Evolutionary conservation across 352 stramenopile genomes (phyloP).

Genomic region (Phytophthora parvispora): DNA sequence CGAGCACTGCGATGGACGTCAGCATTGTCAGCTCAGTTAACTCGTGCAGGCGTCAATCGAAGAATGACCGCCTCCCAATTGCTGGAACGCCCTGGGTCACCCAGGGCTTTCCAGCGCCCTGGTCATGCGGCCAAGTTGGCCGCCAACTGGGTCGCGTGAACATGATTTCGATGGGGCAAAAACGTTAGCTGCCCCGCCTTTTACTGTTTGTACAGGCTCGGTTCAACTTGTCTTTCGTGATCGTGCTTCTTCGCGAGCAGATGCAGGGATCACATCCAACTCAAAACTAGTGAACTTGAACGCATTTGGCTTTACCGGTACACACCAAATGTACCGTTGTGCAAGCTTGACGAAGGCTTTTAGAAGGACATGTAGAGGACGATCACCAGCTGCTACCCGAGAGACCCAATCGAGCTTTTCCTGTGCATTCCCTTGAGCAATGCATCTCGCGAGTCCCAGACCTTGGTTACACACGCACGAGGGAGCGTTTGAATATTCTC

Average conservation of each 20-base stretch:
- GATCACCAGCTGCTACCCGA: neutral
- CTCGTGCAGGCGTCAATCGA: constrained; percentile 10
- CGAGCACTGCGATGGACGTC: constrained; percentile 13
- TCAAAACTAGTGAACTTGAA: neutral
- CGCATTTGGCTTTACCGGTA: neutral
- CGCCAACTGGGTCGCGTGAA: too few relatives aligned
- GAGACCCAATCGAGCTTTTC: neutral
- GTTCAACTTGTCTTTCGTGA: neutral
- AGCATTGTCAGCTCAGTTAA: constrained; percentile 8
- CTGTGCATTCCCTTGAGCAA: too few relatives aligned
- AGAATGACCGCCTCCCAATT: too few relatives aligned
- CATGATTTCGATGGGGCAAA: constrained; percentile 10
- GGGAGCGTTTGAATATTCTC: too few relatives aligned
- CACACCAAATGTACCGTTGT: too few relatives aligned
- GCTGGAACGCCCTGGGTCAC: neutral
- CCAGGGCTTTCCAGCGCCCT: too few relatives aligned
- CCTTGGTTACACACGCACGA: neutral
- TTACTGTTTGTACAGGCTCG: constrained; percentile 12
- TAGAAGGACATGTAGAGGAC: neutral
- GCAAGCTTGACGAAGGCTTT: too few relatives aligned
- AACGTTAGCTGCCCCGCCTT: neutral
- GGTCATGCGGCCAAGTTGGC: too few relatives aligned
- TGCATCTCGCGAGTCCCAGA: too few relatives aligned
- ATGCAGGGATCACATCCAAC: constrained; percentile 4
- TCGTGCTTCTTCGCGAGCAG: constrained; percentile 9